phyloP scores from a whole-genome alignment of 805 yeast genomes.

The Lipomyces oligophaga region DNA sequence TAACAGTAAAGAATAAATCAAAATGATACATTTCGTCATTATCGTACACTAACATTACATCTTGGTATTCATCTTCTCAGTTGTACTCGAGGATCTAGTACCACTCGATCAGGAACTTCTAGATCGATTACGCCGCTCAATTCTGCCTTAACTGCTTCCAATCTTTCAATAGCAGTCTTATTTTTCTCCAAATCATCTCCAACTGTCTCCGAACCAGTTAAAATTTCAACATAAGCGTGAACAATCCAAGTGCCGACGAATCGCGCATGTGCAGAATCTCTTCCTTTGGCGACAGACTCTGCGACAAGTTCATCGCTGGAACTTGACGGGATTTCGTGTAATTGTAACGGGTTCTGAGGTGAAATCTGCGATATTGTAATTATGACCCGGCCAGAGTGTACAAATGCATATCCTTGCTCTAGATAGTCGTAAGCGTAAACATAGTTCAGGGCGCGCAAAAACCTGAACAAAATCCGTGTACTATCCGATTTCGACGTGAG shows the following conservation, averaged over 20 bases:
- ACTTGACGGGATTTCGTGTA: constrained; percentile 16
- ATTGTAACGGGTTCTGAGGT: constrained; percentile 18
- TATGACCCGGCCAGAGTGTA: constrained; percentile 17
- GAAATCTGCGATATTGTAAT: constrained; percentile 13
- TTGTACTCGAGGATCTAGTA: constrained; percentile 27
- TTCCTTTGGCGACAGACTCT: constrained; percentile 10
- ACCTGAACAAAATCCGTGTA: constrained; percentile 12
- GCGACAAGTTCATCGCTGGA: constrained; percentile 14
- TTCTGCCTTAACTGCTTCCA: constrained; percentile 21
- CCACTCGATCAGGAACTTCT: constrained; percentile 24
- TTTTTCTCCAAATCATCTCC: constrained; percentile 22
- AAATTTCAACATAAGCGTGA: constrained; percentile 24
- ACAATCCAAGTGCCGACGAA: constrained; percentile 22
- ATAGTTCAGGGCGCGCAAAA: constrained; percentile 21
- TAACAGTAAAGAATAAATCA: too few relatives aligned
- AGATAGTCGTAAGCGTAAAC: constrained; percentile 25
- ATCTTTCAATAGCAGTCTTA: constrained; percentile 12
- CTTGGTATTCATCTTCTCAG: constrained; percentile 21
- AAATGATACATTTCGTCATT: background rate
- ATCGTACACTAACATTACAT: background rate
- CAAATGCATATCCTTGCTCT: constrained; percentile 19
- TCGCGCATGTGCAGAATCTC: constrained; percentile 13
- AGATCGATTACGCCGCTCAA: constrained; percentile 18
- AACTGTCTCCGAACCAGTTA: constrained; percentile 10
- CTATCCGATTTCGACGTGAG: constrained; percentile 1